Percentiles rank a stretch among this genome's conserved stretches.
phyloP scores from a whole-genome alignment of 73 alveolate species.

The Breviolum minutum region DNA sequence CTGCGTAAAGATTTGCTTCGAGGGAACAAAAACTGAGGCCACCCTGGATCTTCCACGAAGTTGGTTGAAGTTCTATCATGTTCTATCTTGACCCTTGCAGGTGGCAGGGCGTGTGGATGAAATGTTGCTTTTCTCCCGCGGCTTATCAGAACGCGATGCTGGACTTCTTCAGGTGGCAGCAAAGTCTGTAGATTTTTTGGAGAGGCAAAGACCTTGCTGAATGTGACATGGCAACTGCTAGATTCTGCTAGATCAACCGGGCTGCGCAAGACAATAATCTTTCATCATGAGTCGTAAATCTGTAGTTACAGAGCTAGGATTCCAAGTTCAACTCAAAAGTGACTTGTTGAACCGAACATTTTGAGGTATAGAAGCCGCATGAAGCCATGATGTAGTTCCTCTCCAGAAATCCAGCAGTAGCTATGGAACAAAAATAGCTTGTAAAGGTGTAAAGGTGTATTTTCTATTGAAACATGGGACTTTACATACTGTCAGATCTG shows the following conservation, averaged over 20 bases:
- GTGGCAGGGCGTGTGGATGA: slow-evolving; percentile 91
- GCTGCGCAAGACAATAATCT: no score
- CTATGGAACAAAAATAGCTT: no score
- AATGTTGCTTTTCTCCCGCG: slow-evolving; percentile 50
- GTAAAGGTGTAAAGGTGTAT: no score
- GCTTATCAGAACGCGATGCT: slow-evolving; percentile 65
- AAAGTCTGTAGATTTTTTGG: not conserved
- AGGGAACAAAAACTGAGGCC: not conserved
- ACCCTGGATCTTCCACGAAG: not conserved
- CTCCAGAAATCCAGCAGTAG: no score
- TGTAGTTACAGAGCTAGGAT: no score
- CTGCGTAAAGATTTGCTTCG: not conserved
- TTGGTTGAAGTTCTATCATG: not conserved
- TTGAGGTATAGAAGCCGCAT: no score
- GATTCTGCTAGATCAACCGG: not conserved
- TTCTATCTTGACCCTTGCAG: not conserved
- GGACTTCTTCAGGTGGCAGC: slow-evolving; percentile 74
- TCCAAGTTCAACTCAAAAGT: no score
- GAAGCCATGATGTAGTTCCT: no score
- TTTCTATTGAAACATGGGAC: no score
- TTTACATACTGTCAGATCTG: no score
- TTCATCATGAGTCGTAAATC: no score
- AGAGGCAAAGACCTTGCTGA: not conserved
- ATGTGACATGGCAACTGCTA: not conserved
- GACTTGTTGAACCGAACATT: no score